Conservation (phyloP, 176 grass and related monocot species). For the Avena insularis region DNA sequence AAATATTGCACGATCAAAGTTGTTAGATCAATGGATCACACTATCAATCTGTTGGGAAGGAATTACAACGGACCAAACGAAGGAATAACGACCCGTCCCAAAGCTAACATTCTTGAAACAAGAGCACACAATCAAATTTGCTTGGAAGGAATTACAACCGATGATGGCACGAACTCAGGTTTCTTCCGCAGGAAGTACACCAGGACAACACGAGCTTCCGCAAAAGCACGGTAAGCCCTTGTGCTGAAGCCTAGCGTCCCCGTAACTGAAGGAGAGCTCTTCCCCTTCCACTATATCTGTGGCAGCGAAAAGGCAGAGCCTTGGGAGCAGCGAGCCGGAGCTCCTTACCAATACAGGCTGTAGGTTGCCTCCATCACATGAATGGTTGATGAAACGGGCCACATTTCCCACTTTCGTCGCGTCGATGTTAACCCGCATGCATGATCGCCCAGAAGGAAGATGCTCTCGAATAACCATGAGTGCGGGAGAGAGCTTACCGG, state of each 20-base stretch:
- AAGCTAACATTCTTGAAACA: not conserved
- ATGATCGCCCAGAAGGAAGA: slow-evolving; percentile 85
- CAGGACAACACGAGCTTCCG: slow-evolving; percentile 60
- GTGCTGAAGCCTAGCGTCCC: slow-evolving; percentile 46
- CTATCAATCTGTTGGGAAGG: not conserved
- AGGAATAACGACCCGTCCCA: not conserved
- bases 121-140: not conserved
- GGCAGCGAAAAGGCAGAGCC: slow-evolving; percentile 81
- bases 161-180: slow-evolving; percentile 42
- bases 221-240: slow-evolving; percentile 72
- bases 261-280: slow-evolving; percentile 85
- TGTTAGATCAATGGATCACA: not conserved
- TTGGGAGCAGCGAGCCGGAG: slow-evolving; percentile 72
- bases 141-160: slow-evolving; percentile 9
- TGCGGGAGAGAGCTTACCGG: slow-evolving; percentile 63
- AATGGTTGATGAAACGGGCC: slow-evolving; percentile 91
- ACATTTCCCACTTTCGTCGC: slow-evolving; percentile 80
- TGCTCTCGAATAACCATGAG: slow-evolving; percentile 85
- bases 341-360: slow-evolving; percentile 68
- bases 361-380: slow-evolving; percentile 95
- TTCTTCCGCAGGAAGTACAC: slow-evolving; percentile 82
- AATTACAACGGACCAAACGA: not conserved
- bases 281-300: slow-evolving; percentile 64
- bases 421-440: slow-evolving; percentile 85
- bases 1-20: not conserved